A percentile compares a stretch with the other conserved stretches of the same genome.
phyloP scores from a whole-genome alignment of 2,329 filamentous ascomycete genomes.

The Tolypocladium album region DNA sequence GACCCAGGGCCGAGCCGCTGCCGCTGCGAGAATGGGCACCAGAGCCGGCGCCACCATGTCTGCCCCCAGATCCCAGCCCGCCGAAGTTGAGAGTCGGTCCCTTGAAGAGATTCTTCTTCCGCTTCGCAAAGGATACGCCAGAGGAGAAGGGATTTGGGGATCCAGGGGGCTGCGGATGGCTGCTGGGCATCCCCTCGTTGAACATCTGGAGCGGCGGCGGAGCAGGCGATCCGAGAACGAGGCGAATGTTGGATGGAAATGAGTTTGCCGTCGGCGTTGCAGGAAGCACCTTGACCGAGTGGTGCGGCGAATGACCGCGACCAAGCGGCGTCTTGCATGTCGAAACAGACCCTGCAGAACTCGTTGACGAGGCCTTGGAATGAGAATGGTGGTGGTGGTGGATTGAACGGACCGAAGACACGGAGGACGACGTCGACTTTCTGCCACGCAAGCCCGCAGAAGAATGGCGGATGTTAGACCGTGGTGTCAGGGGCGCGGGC shows the following conservation, averaged over 20 bases:
- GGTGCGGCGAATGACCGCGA: constrained; percentile 65
- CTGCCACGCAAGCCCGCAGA: constrained; percentile 77
- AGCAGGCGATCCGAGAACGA: constrained; percentile 54
- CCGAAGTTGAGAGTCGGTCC: constrained; percentile 58
- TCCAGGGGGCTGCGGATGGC: constrained; percentile 30
- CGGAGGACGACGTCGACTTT: constrained; percentile 91
- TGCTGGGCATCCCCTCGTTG: constrained; percentile 46
- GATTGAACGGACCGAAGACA: constrained; percentile 86
- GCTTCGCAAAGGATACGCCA: constrained; percentile 66
- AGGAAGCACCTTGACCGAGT: constrained; percentile 90
- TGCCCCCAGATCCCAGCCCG: constrained; percentile 20
- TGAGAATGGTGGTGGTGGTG: constrained; percentile 79
- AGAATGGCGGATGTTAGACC: constrained; percentile 72
- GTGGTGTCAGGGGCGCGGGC: constrained; percentile 78
- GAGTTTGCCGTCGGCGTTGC: constrained; percentile 66
- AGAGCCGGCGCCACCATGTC: constrained; percentile 22
- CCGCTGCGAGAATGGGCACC: constrained; percentile 43
- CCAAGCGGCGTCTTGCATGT: constrained; percentile 57
- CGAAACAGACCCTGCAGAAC: constrained; percentile 65
- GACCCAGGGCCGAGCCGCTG: constrained; percentile 52
- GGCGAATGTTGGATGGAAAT: constrained; percentile 78
- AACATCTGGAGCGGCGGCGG: constrained; percentile 40
- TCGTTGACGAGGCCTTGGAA: constrained; percentile 90
- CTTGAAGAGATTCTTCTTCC: constrained; percentile 75
- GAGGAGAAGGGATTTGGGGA: constrained; percentile 49